Percentiles rank a stretch among this genome's conserved stretches.
phyloP scores from a whole-genome alignment of 1,284 basidiomycete genomes.

The Neotropicomus parvogracilis region DNA sequence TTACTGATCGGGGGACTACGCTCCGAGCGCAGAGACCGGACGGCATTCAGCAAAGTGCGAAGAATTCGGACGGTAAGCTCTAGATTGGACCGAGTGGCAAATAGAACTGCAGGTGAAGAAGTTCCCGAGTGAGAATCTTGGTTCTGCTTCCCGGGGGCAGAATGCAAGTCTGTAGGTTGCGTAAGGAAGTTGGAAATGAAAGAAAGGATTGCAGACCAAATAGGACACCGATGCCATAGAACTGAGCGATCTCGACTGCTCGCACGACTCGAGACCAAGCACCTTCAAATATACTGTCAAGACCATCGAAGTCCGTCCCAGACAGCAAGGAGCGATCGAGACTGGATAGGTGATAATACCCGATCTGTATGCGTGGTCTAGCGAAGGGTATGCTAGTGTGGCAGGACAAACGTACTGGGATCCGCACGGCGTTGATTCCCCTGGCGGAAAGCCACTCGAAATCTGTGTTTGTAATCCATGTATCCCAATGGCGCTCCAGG shows the following conservation, averaged over 20 bases:
- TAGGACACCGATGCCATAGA: slow-evolving; percentile 73
- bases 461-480: slow-evolving; percentile 68
- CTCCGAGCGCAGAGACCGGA: slow-evolving; percentile 37
- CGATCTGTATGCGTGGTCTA: slow-evolving; percentile 51
- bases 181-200: slow-evolving; percentile 4
- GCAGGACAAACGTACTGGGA: slow-evolving; percentile 57
- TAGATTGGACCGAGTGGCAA: slow-evolving; percentile 52
- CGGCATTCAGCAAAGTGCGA: slow-evolving; percentile 42
- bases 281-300: slow-evolving; percentile 58
- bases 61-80: slow-evolving; percentile 54
- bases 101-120: slow-evolving; percentile 45
- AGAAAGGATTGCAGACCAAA: slow-evolving; percentile 48
- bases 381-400: not conserved
- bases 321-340: slow-evolving; percentile 58
- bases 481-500: slow-evolving; percentile 80
- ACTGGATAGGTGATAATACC: slow-evolving; percentile 71
- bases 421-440: slow-evolving; percentile 80
- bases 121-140: slow-evolving; percentile 63
- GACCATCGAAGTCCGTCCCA: slow-evolving; percentile 71
- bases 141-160: slow-evolving; percentile 78
- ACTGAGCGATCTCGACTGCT: slow-evolving; percentile 62
- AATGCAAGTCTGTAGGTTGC: slow-evolving; percentile 55
- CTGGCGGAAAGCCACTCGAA: slow-evolving; percentile 71
- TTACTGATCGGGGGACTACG: slow-evolving; percentile 47
- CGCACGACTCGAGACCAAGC: slow-evolving; percentile 72